Percentiles rank a stretch among this genome's conserved stretches.
These are phyloP conservation scores for Fusarium sp. DNA, from an alignment of 2,329 filamentous ascomycete species.

Conservation along the genomic window DNA sequence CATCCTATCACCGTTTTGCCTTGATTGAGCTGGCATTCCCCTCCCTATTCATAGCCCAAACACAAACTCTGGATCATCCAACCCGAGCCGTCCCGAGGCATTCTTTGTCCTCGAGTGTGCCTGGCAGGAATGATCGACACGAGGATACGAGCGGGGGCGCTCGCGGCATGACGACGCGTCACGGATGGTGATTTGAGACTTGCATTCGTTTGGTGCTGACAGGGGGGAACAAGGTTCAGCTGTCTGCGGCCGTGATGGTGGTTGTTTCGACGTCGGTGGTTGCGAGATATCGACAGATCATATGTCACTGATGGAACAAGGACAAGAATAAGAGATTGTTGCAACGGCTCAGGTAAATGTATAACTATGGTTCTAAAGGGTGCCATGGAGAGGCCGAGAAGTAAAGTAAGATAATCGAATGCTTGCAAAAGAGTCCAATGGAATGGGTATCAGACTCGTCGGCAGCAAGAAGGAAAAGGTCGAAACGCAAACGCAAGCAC, in stretches of 20 bases:
- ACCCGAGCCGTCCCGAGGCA: not conserved
- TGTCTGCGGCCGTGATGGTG: not conserved
- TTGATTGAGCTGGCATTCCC: not conserved
- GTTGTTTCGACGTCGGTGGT: not conserved
- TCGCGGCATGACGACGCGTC: constrained; percentile 1
- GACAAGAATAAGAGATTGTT: not conserved
- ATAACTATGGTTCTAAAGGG: not conserved
- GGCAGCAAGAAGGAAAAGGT: not conserved
- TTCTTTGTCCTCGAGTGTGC: not conserved
- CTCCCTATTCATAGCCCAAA: not conserved
- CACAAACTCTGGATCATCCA: not conserved
- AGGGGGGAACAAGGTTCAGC: not conserved
- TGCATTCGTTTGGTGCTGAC: not conserved
- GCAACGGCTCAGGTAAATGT: not conserved
- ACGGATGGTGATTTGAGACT: not conserved
- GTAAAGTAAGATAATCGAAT: not conserved
- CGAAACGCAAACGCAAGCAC: constrained; percentile 3
- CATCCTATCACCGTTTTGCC: not conserved
- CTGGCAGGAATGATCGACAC: constrained; percentile 2
- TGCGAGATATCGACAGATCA: not conserved
- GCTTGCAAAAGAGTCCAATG: not conserved
- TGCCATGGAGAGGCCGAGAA: not conserved
- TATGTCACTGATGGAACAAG: not conserved
- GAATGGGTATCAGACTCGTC: not conserved
- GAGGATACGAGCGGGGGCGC: not conserved